Base-by-base conservation (phyloP, 2,329 filamentous ascomycete genomes). In the Aspergillus awamori region DNA sequence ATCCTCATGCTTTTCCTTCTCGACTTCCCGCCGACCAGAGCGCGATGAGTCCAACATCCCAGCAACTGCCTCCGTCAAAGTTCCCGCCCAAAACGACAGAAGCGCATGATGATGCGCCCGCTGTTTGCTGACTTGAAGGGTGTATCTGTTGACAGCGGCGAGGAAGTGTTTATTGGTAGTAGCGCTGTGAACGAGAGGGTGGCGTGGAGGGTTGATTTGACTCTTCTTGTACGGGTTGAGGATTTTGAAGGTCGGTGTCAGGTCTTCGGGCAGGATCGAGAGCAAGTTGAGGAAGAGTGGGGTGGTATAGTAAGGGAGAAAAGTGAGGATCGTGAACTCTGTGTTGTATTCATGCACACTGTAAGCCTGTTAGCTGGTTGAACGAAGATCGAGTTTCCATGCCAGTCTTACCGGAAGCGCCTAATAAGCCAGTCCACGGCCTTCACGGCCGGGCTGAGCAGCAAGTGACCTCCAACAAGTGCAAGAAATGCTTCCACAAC, bases 271-370 rank as follows among this genome's bases (percentile, higher is more conserved):
- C 11, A 99, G 81, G 60, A 99, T 96, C 1, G 92, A 93, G 26
- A 99, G 82, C 7, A 98, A 82, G 1, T 92, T 93, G 51, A 90
- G 83, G 75, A 99, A 99, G 13, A 92, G 87, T 5, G 91, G 90
- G 33, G 92, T 89, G 7, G 89, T 88, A 75, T 99, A 93, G 77
- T 97, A 98, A 1, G 95, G 95, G 5, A 99, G 83, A 75, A 98
- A 98, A 2, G 93, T 91, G 67, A 93, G 85, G 47, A 98, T 82
- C 13, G 97, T 80, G 36, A 84, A 85, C 3, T 86, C 82, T 4
- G 92, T 94, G 76, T 97, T 98, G 78, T 93, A 89, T 76, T 98
- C 92, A 74, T 99, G 95, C 55, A 96, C 87, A 68, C 93, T 96
- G 68, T 48, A 28, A 41, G 22, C 51, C 17, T 26, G 59, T 72